Percentiles rank a stretch among this genome's conserved stretches.
Evolutionary conservation across 148 eudicot genomes (phyloP).

Genomic region (Salicornia ramosissima): DNA sequence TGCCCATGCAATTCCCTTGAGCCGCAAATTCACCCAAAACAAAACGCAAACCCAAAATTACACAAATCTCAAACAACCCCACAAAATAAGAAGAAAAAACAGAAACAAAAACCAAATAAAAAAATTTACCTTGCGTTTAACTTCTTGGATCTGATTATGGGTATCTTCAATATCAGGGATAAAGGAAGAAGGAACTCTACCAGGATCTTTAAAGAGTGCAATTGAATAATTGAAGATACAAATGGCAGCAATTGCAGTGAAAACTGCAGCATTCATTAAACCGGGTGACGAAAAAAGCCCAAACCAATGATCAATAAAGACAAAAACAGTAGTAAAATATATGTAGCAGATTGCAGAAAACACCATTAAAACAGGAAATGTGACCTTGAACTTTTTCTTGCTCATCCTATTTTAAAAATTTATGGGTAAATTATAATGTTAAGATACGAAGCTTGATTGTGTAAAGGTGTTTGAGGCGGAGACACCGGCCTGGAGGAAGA

Average conservation of each 20-base stretch:
- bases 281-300: constrained; percentile 86
- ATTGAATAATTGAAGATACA: constrained; percentile 48
- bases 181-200: constrained; percentile 67
- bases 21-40: neutral
- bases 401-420: too few relatives aligned
- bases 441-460: too few relatives aligned
- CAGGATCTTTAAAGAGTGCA: constrained; percentile 76
- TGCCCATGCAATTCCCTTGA: constrained; percentile 20
- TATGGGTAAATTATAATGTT: too few relatives aligned
- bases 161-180: constrained; percentile 77
- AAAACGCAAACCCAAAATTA: neutral
- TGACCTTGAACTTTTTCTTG: constrained; percentile 40
- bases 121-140: constrained; percentile 76
- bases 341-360: constrained; percentile 48
- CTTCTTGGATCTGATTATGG: constrained; percentile 66
- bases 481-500: neutral
- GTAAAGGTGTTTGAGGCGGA: neutral
- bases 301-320: constrained; percentile 83
- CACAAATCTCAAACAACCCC: constrained; percentile 10
- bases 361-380: constrained; percentile 59
- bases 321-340: constrained; percentile 58
- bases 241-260: constrained; percentile 49
- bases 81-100: neutral
- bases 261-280: constrained; percentile 57
- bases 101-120: neutral